phyloP scores from a whole-genome alignment of 1,284 basidiomycete species.

The Fistulina hepatica region DNA sequence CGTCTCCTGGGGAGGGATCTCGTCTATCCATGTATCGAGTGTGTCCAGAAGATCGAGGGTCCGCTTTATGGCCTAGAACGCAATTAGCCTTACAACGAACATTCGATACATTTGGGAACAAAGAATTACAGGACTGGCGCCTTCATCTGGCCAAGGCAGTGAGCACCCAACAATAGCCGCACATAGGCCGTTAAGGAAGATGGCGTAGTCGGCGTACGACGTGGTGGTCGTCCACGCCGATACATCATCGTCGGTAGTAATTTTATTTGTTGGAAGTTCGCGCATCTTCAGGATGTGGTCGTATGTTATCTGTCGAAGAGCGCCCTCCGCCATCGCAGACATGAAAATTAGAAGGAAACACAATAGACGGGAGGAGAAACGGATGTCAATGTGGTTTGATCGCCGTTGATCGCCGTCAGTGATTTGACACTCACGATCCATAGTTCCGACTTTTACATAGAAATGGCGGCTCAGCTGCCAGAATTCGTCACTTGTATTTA shows the following conservation, averaged over 20 bases:
- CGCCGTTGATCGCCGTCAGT: too few relatives aligned
- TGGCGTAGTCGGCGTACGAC: conserved; percentile 60
- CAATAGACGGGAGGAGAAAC: too few relatives aligned
- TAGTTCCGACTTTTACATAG: too few relatives aligned
- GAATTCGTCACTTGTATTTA: too few relatives aligned
- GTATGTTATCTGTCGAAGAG: conserved; percentile 34
- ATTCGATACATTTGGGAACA: conserved; percentile 4
- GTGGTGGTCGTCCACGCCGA: conserved; percentile 53
- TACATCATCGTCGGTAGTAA: conserved; percentile 62
- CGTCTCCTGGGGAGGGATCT: conserved; percentile 68
- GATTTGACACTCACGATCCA: too few relatives aligned
- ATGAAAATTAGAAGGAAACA: too few relatives aligned
- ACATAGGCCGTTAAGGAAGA: conserved; percentile 65
- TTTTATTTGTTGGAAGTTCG: conserved; percentile 33
- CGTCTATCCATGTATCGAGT: conserved; percentile 73
- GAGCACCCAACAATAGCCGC: conserved; percentile 59
- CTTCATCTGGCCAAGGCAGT: conserved; percentile 29
- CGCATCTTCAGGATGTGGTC: conserved; percentile 23
- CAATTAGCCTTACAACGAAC: conserved; percentile 12
- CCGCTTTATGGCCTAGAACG: conserved; percentile 33
- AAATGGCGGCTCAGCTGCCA: too few relatives aligned
- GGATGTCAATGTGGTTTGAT: too few relatives aligned
- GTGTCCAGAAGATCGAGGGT: conserved; percentile 53
- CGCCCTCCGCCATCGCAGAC: too few relatives aligned
- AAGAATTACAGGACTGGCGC: conserved; percentile 27